These are phyloP conservation scores for Biscutella laevigata DNA, from an alignment of 441 rosid genomes.

Conservation along the genomic window DNA sequence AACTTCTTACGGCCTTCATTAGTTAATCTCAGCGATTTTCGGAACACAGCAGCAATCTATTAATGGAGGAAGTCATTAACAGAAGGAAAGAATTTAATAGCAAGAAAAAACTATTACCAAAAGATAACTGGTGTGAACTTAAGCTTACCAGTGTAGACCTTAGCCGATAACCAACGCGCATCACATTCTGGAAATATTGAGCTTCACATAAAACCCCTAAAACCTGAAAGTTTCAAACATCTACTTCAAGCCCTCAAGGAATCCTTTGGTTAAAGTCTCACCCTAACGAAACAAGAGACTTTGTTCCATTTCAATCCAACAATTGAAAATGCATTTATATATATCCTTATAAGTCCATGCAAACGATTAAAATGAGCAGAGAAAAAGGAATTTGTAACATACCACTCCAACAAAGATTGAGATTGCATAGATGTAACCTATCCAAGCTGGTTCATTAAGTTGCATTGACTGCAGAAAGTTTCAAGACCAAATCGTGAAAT, in stretches of 20 bases:
- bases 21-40: constrained; percentile 87
- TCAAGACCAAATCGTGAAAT: constrained; percentile 15
- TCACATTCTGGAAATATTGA: constrained; percentile 93
- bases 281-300: not conserved
- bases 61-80: constrained; percentile 13
- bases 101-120: constrained; percentile 1
- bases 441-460: constrained; percentile 88
- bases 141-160: constrained; percentile 86
- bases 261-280: not conserved
- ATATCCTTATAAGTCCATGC: constrained; percentile 35
- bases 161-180: constrained; percentile 92
- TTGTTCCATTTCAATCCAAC: constrained; percentile 59
- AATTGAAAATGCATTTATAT: constrained; percentile 54
- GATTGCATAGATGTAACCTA: constrained; percentile 88
- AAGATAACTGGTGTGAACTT: constrained; percentile 9
- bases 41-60: constrained; percentile 95
- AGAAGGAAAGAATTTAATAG: not conserved
- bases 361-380: constrained; percentile 39
- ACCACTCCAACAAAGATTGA: constrained; percentile 93
- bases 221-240: constrained; percentile 45
- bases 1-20: constrained; percentile 82
- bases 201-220: constrained; percentile 89
- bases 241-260: constrained; percentile 20
- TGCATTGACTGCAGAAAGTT: constrained; percentile 89
- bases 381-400: constrained; percentile 26